Evolutionary conservation across 2,329 filamentous ascomycete genomes (phyloP), one percentile per base, ranked within the genome.

Genomic region (Parastagonospora avenae): DNA sequence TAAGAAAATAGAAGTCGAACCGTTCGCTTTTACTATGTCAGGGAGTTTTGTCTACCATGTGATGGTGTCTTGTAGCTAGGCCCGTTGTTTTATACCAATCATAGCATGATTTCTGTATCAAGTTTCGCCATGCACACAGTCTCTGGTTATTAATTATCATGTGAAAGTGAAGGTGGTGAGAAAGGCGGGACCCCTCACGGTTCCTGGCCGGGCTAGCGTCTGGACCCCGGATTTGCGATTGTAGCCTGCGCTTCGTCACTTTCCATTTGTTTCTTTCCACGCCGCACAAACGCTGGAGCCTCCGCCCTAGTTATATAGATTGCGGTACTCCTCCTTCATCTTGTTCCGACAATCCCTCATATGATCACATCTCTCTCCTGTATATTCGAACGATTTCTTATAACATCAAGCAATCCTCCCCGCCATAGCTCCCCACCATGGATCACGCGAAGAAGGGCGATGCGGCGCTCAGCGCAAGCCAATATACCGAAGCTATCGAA

Each of bases 401-500:
- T 16, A 4, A 10, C 30, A 19, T 8, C 33, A 8, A 14, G n/a
- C 24, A 28, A 15, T 28, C 24, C 39, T 10, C 27, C 14, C 11
- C 19, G 29, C 40, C 39, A 30, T 30, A 14, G 4, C 24, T 57
- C 60, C 64, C 67, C 65, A 48, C 66, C 59, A 85, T 85, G 78
- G 78, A 83, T 57, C 72, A 80, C 38, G 81, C 82, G 48, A 72
- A 74, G 15, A 75, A 82, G 54, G 92, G 84, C 52, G 80, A 81
- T 50, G 77, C 79, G 54, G 84, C 91, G 48, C 80, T 91, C 50
- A 76, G 83, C 27, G 77, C 75, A 8, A 82, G 81, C 43, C 81
- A 92, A 53, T 93, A 85, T 73, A 76, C 81, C 4, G 79, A 81
- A 40, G 92, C 90, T 38, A 83, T 96, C 60, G 71, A 78, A 31